Conservation (phyloP, 495 filamentous ascomycete species). For the Bombardia bombarda region DNA sequence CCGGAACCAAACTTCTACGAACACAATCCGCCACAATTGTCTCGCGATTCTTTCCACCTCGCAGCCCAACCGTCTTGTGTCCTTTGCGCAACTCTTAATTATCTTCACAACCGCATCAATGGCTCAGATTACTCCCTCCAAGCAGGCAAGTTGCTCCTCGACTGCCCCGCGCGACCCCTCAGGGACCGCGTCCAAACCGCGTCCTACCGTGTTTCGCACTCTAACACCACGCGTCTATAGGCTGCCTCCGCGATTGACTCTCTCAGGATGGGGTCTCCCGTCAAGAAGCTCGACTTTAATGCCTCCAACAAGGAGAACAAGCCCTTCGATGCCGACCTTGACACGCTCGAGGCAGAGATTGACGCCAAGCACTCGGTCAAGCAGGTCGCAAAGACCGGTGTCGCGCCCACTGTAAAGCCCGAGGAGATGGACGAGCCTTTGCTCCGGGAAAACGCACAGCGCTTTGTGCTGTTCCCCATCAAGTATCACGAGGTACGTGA, state of each 20-base stretch:
- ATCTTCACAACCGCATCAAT: conserved; percentile 32
- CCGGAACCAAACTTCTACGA: not conserved
- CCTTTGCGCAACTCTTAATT: conserved; percentile 3
- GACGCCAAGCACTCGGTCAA: conserved; percentile 43
- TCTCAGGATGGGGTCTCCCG: conserved; percentile 88
- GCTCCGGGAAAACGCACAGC: conserved; percentile 89
- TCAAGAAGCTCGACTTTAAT: conserved; percentile 79
- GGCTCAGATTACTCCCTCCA: conserved; percentile 76
- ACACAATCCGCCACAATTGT: conserved; percentile 4
- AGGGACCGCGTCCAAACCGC: not conserved
- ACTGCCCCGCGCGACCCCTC: too few relatives aligned
- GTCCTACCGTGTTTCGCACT: conserved; percentile 4
- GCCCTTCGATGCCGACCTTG: conserved; percentile 48
- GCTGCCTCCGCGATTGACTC: conserved; percentile 76
- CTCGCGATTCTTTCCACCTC: not conserved
- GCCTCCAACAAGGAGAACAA: conserved; percentile 76
- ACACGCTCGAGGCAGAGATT: conserved; percentile 47
- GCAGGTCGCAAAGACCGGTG: conserved; percentile 30
- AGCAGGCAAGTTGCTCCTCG: conserved; percentile 60
- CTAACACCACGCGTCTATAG: conserved; percentile 44
- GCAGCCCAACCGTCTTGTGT: not conserved
- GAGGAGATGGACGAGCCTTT: conserved; percentile 81
- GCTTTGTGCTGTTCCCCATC: conserved; percentile 97
- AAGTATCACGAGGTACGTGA: conserved; percentile 96
- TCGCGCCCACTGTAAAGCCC: conserved; percentile 55